Percentiles rank a stretch among this genome's conserved stretches.
Evolutionary conservation across 768 basidiomycete species (phyloP).

Genomic region (Chalciporus piperatus): DNA sequence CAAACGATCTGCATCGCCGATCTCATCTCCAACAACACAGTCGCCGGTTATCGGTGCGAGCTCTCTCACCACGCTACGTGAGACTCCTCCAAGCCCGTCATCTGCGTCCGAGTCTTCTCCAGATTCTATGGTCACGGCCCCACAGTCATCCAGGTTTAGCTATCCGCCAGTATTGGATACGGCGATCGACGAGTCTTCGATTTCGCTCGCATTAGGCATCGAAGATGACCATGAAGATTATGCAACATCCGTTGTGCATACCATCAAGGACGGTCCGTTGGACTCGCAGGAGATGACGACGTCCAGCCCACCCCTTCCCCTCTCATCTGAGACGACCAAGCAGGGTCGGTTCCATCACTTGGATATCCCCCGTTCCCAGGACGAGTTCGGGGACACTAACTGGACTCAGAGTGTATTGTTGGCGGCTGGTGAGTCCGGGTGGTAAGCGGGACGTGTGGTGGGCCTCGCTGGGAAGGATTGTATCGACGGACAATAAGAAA

Average conservation of each 20-base stretch:
- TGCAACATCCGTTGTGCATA: slow-evolving; percentile 10
- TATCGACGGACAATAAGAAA: slow-evolving; percentile 8
- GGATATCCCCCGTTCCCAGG: slow-evolving; percentile 28
- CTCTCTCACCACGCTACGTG: slow-evolving; percentile 12
- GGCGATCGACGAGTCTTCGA: slow-evolving; percentile 55
- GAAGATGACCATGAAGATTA: slow-evolving; percentile 28
- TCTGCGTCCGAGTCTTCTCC: slow-evolving; percentile 34
- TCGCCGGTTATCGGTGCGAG: slow-evolving; percentile 20
- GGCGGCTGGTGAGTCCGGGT: slow-evolving; percentile 55
- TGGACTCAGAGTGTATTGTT: slow-evolving; percentile 75
- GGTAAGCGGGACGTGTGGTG: slow-evolving; percentile 21
- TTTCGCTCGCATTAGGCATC: slow-evolving; percentile 35
- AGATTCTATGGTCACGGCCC: slow-evolving; percentile 55
- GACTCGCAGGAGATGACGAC: slow-evolving; percentile 22
- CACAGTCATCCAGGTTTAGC: slow-evolving; percentile 45
- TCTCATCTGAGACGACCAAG: slow-evolving; percentile 17
- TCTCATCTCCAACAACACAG: slow-evolving; percentile 31
- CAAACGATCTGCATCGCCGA: slow-evolving; percentile 55
- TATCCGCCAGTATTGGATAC: slow-evolving; percentile 60
- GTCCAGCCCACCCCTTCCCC: slow-evolving; percentile 4
- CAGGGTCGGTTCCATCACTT: slow-evolving; percentile 26
- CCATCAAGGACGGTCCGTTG: slow-evolving; percentile 6
- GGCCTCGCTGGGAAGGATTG: neutral
- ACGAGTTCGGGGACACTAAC: slow-evolving; percentile 50
- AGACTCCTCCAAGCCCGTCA: slow-evolving; percentile 23